These are phyloP conservation scores for Fusarium bactridioides DNA, from an alignment of 2,329 filamentous ascomycete species.

Conservation along the genomic window DNA sequence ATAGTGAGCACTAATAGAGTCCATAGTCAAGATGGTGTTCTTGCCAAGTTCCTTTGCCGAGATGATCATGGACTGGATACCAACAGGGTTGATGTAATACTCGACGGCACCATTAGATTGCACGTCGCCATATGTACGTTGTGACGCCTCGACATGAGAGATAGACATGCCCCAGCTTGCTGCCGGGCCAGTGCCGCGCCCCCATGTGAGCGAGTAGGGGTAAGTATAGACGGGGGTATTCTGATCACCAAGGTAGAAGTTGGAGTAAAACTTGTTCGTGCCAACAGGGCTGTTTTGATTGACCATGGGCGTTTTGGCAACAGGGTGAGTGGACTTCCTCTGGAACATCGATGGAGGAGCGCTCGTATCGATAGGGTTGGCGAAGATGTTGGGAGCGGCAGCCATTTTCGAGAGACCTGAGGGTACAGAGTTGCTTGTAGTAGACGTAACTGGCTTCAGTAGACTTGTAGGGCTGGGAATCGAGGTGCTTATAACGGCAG, in stretches of 20 bases:
- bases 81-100: conserved; percentile 84
- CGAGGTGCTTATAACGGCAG: conserved; percentile 27
- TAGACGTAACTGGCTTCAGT: conserved; percentile 37
- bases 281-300: conserved; percentile 59
- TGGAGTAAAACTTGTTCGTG: conserved; percentile 85
- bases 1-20: conserved; percentile 65
- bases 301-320: conserved; percentile 63
- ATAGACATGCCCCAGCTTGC: conserved; percentile 80
- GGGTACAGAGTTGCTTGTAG: conserved; percentile 34
- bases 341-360: conserved; percentile 59
- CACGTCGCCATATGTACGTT: conserved; percentile 72
- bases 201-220: conserved; percentile 76
- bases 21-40: conserved; percentile 63
- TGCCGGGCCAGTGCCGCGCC: conserved; percentile 67
- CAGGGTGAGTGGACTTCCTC: conserved; percentile 64
- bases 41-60: conserved; percentile 77
- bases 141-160: conserved; percentile 73
- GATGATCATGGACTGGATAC: conserved; percentile 81
- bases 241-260: conserved; percentile 80
- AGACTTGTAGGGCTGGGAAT: conserved; percentile 51
- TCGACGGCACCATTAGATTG: conserved; percentile 64
- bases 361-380: conserved; percentile 60
- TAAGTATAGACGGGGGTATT: conserved; percentile 75
- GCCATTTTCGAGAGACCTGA: conserved; percentile 35
- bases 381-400: conserved; percentile 61